Base-by-base conservation (phyloP, 495 filamentous ascomycete genomes). In the Oidiodendron maius region DNA sequence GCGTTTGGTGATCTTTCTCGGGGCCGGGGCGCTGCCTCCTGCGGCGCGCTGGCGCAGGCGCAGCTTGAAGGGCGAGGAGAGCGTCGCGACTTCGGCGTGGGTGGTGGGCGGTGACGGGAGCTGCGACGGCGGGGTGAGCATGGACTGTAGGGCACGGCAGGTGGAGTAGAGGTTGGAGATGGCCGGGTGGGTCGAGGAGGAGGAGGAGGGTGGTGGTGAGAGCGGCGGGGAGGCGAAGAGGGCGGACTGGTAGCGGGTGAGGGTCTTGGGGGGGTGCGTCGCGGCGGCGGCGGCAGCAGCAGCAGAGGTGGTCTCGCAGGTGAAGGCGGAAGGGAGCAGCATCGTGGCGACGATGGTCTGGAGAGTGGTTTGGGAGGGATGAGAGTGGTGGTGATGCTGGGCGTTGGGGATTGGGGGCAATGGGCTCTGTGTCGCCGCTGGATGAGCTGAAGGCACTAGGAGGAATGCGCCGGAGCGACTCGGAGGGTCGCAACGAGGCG, bases 251-350 rank as follows among this genome's bases (percentile, higher is more conserved):
- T 66, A 71, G 52, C 68, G 71, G 40, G 67, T 67, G 57, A 64
- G 50, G 5, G 61, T 41, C n/a, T n/a, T n/a, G n/a, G n/a, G n/a
- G n/a, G n/a, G n/a, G n/a, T n/a, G n/a, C n/a, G n/a, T n/a, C n/a
- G n/a, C n/a, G n/a, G n/a, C n/a, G n/a, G n/a, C n/a, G n/a, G n/a
- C n/a, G n/a, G n/a, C n/a, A n/a, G n/a, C n/a, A 55, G 61, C 17
- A 45, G 49, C 48, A 70, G 76, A 64, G 72, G 77, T 62, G 72
- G 66, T 37, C 23, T 86, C 84, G 78, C 83, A 85, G 35, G 81
- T 66, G 36, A 89, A 65, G 28, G 84, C 83, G 11, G 83, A 87
- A 40, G 83, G 84, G 53, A 87, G 79, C 42, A 89, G 62, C 85
- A 89, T 87, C 18, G 15, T 41, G 39, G 52, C 21, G 30, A 51